These are phyloP conservation scores for Russula sp. DNA, from an alignment of 768 basidiomycete genomes.

Conservation along the genomic window DNA sequence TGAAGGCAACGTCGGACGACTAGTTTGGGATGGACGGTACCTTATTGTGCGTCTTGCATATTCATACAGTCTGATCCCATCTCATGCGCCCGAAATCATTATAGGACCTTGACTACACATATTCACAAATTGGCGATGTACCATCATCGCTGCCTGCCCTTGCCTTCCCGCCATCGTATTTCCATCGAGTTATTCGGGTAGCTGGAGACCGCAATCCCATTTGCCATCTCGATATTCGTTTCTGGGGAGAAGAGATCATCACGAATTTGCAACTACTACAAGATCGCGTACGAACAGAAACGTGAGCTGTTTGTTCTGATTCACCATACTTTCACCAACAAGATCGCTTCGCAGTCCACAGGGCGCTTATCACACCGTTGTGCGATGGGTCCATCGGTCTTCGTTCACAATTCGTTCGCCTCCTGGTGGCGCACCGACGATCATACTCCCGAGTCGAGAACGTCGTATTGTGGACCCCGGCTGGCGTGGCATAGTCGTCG, in stretches of 20 bases:
- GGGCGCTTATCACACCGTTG: slow-evolving; percentile 71
- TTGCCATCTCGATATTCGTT: slow-evolving; percentile 64
- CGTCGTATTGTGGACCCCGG: slow-evolving; percentile 55
- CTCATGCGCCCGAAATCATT: neutral
- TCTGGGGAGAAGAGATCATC: slow-evolving; percentile 77
- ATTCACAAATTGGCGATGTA: slow-evolving; percentile 67
- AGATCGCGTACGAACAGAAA: slow-evolving; percentile 71
- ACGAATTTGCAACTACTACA: slow-evolving; percentile 69
- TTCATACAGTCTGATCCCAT: neutral
- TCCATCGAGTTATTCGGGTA: slow-evolving; percentile 74
- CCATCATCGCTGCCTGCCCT: slow-evolving; percentile 76
- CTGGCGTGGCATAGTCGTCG: slow-evolving; percentile 78
- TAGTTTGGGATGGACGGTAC: slow-evolving; percentile 88
- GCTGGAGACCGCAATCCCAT: slow-evolving; percentile 41
- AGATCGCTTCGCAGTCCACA: slow-evolving; percentile 50
- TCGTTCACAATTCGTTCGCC: slow-evolving; percentile 60
- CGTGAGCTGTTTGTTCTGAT: slow-evolving; percentile 43
- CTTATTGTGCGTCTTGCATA: slow-evolving; percentile 57
- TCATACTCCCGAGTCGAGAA: slow-evolving; percentile 27
- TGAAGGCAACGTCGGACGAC: slow-evolving; percentile 75
- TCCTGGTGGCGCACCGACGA: slow-evolving; percentile 32
- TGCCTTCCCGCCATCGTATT: slow-evolving; percentile 83
- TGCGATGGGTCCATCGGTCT: slow-evolving; percentile 81
- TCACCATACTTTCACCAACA: slow-evolving; percentile 17
- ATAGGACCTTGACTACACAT: slow-evolving; percentile 83